Evolutionary conservation across 2,329 filamentous ascomycete genomes (phyloP).

Genomic region (Ascochyta rabiei): DNA sequence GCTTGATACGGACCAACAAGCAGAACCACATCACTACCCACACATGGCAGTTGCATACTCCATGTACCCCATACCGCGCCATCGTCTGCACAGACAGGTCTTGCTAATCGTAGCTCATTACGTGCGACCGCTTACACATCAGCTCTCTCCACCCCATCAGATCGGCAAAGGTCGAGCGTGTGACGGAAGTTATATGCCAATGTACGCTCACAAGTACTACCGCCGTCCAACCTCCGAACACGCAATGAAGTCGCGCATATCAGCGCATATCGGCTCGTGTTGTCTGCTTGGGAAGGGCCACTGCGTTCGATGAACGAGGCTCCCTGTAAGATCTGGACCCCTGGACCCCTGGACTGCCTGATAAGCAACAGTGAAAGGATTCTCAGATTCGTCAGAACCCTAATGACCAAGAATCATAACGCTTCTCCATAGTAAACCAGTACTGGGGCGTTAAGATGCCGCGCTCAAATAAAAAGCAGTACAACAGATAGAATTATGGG

Average conservation of each 20-base stretch:
- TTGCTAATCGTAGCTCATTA: slow-evolving; percentile 4
- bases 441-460: no score
- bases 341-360: no score
- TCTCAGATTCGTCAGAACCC: no score
- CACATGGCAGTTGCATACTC: not conserved
- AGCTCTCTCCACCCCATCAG: not conserved
- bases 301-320: slow-evolving; percentile 2
- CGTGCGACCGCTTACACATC: not conserved
- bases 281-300: not conserved
- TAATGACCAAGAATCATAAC: no score
- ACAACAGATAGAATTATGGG: no score
- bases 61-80: slow-evolving; percentile 3
- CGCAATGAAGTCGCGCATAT: slow-evolving; percentile 2
- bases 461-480: no score
- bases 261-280: not conserved
- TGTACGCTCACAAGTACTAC: not conserved
- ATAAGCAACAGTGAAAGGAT: no score
- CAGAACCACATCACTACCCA: not conserved
- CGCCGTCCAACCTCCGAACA: slow-evolving; percentile 2
- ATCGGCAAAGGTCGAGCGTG: not conserved
- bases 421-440: no score
- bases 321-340: not conserved
- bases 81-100: not conserved
- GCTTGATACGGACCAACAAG: not conserved
- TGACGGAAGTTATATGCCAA: not conserved